Conservation (phyloP, 352 stramenopile genomes). For the Globisporangium sylvaticum region DNA sequence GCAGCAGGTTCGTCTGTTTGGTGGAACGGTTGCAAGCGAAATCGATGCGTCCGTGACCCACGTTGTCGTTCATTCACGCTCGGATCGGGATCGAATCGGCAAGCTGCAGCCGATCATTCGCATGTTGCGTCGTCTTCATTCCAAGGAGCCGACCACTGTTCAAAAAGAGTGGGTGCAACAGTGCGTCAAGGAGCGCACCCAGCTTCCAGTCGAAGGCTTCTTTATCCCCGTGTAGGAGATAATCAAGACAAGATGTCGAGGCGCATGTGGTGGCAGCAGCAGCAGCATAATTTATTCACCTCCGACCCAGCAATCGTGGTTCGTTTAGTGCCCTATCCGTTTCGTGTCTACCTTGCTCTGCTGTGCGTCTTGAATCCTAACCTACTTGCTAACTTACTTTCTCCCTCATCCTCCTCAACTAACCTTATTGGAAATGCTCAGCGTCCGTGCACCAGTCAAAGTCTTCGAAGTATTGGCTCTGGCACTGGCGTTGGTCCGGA, state of each 20-base stretch:
- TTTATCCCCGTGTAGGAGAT: constrained; percentile 42
- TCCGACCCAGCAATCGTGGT: not conserved
- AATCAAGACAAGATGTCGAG: not conserved
- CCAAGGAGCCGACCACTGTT: constrained; percentile 51
- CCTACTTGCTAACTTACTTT: not conserved
- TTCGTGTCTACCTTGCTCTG: not conserved
- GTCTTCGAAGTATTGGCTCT: constrained; percentile 45
- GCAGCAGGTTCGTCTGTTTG: constrained; percentile 59
- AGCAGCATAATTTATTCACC: constrained; percentile 41
- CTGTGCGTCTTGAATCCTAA: not conserved
- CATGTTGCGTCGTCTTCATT: constrained; percentile 34
- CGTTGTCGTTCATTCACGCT: constrained; percentile 35
- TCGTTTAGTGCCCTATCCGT: not conserved
- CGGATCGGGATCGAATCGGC: constrained; percentile 27
- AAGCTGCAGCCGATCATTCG: constrained; percentile 44
- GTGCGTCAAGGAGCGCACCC: constrained; percentile 37
- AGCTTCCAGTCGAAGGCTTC: constrained; percentile 55
- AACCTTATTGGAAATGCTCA: constrained; percentile 31
- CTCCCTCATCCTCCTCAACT: not conserved
- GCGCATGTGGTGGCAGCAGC: constrained; percentile 9
- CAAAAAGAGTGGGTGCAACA: constrained; percentile 57
- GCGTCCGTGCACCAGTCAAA: constrained; percentile 73
- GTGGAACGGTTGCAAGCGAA: constrained; percentile 31
- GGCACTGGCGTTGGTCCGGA: constrained; percentile 19
- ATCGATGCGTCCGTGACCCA: constrained; percentile 61